A percentile compares a stretch with the other conserved stretches of the same genome.
Evolutionary conservation across 1,139 yeast genomes (phyloP).

Genomic region (Candida buenavistaensis): DNA sequence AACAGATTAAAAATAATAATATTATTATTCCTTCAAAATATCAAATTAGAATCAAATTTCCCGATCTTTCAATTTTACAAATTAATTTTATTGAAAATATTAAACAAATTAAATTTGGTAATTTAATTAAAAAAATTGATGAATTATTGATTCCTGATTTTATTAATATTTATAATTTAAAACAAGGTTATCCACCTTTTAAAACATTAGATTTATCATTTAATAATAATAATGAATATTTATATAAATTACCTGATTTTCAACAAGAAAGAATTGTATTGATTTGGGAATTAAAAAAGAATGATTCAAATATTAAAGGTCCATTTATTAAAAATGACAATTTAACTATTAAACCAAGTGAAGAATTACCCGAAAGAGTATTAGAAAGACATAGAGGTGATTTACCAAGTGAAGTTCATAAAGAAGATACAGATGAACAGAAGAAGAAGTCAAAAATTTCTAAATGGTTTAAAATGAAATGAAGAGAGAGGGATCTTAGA

Average conservation of each 20-base stretch:
- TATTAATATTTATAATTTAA: slow-evolving; percentile 32
- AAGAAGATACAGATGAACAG: slow-evolving; percentile 15
- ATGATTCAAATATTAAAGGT: slow-evolving; percentile 17
- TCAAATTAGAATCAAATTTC: slow-evolving; percentile 51
- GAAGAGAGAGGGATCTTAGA: no score
- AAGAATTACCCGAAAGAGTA: slow-evolving; percentile 42
- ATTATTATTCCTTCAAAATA: slow-evolving; percentile 24
- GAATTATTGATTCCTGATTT: slow-evolving; percentile 38
- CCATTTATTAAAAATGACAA: slow-evolving; percentile 25
- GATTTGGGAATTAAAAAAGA: slow-evolving; percentile 32
- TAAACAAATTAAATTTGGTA: slow-evolving; percentile 36
- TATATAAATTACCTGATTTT: slow-evolving; percentile 37
- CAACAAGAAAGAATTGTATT: slow-evolving; percentile 31
- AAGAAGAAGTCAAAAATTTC: slow-evolving; percentile 18
- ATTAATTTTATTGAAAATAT: slow-evolving; percentile 40
- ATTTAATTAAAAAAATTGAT: slow-evolving; percentile 38
- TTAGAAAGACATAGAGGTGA: slow-evolving; percentile 34
- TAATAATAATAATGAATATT: slow-evolving; percentile 28
- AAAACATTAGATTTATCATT: slow-evolving; percentile 29
- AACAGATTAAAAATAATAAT: slow-evolving; percentile 16
- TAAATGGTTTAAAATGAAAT: slow-evolving; percentile 14
- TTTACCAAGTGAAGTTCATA: slow-evolving; percentile 20
- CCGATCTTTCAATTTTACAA: slow-evolving; percentile 53
- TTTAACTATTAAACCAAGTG: slow-evolving; percentile 20
- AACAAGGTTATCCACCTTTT: slow-evolving; percentile 48